phyloP scores from a whole-genome alignment of 495 filamentous ascomycete species.

The Pyrenula aspistea region DNA sequence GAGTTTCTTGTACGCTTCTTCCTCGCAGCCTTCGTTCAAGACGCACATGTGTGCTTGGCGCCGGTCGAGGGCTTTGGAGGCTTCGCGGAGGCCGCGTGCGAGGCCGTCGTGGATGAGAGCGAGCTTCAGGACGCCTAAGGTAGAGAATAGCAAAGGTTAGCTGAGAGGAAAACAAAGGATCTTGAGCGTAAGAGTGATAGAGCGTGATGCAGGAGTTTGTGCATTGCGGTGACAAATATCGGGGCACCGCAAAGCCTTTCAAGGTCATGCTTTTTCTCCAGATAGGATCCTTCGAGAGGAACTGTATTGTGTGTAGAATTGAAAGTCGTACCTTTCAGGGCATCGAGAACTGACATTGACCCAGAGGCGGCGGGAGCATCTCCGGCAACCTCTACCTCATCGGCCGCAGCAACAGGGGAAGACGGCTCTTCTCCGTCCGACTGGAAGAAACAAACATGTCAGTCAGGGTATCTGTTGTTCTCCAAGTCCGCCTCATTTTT shows the following conservation, averaged over 20 bases:
- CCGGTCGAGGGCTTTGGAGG: conserved; percentile 91
- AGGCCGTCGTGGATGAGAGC: conserved; percentile 99
- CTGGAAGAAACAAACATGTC: conserved; percentile 18
- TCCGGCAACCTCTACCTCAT: conserved; percentile 86
- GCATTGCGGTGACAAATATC: too few relatives aligned
- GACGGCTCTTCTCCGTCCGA: conserved; percentile 83
- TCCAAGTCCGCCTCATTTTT: not conserved
- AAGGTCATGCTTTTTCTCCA: too few relatives aligned
- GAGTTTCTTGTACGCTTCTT: conserved; percentile 99
- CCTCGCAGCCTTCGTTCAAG: conserved; percentile 96
- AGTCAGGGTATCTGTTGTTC: conserved; percentile 3
- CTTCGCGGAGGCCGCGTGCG: conserved; percentile 93
- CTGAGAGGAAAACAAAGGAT: too few relatives aligned
- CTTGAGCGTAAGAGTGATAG: too few relatives aligned
- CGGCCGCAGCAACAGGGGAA: conserved; percentile 57
- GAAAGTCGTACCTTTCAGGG: conserved; percentile 59
- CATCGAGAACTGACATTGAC: conserved; percentile 95
- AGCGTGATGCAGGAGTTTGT: too few relatives aligned
- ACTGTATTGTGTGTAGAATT: too few relatives aligned
- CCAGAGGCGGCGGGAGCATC: conserved; percentile 67
- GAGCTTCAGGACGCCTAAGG: conserved; percentile 67
- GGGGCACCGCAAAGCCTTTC: too few relatives aligned
- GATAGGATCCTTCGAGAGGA: too few relatives aligned
- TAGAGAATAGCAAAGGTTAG: not conserved
- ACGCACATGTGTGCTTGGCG: conserved; percentile 99